Base-by-base conservation (phyloP, 2,329 filamentous ascomycete genomes). In the Talaromyces sp. region DNA sequence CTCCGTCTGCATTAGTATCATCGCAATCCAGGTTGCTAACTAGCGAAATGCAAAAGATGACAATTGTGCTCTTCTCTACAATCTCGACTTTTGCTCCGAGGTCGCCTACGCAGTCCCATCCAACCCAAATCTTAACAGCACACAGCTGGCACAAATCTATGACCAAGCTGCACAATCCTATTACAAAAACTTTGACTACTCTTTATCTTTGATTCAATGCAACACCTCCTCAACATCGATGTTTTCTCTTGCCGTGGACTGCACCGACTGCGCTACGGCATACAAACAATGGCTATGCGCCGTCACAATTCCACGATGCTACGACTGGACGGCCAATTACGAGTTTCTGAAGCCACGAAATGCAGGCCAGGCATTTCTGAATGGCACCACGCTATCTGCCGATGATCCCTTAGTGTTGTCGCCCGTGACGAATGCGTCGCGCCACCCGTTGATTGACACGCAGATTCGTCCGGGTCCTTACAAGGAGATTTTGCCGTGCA, bases 261-360 rank as follows among this genome's bases (percentile, higher is more conserved):
- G 94, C 77, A 73, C 78, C 43, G 83, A 95, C 72, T 99, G 94
- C 74, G 83, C 79, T 15, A 68, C 70, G 0, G 90, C 91, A 8
- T 99, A 99, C 81, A 97, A 95, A 72, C 80, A 86, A 67, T 99
- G 94, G 94, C 85, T 99, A 19, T 99, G 94, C 77, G 89, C 90
- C 22, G 91, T 97, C 28, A 88, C 86, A 15, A 94, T 99, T 61
- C 94, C 94, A 1, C 89, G 92, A 31, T 99, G 94, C 77, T 87
- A 90, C 67, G 93, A 97, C 75, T 94, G 89, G 66, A 83, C 81
- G 53, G 83, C 80, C 51, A 66, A 71, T 1, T 77, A 79, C 13
- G 55, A 78, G 1, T 85, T 77, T 67, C 80, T 91, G 2, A 83
- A 86, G 60, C 78, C 81, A 19, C 88, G 94, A 46, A 94, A 93